Percentiles rank a stretch among this genome's conserved stretches.
phyloP scores from a whole-genome alignment of 1,139 yeast species.

The Hyphopichia pseudoburtonii region DNA sequence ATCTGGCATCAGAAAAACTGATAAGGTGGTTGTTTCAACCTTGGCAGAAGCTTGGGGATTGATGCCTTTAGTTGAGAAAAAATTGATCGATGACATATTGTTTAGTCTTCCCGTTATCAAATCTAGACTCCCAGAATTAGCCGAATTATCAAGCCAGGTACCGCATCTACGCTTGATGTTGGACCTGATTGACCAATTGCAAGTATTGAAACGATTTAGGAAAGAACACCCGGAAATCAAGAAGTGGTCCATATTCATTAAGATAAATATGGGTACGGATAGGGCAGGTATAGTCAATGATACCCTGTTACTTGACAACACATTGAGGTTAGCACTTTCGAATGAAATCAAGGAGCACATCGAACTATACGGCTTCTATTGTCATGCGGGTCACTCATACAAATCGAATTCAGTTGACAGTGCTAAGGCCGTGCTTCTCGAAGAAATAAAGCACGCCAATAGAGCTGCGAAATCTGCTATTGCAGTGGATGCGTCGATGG shows the following conservation, averaged over 20 bases:
- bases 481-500: constrained; percentile 22
- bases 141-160: constrained; percentile 39
- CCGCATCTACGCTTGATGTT: constrained; percentile 56
- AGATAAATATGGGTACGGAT: constrained; percentile 60
- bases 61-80: constrained; percentile 41
- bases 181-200: constrained; percentile 60
- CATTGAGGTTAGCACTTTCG: constrained; percentile 27
- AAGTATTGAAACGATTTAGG: constrained; percentile 40
- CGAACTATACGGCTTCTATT: constrained; percentile 66
- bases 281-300: constrained; percentile 58
- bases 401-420: constrained; percentile 43
- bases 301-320: constrained; percentile 24
- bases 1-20: constrained; percentile 25
- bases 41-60: constrained; percentile 64
- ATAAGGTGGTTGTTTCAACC: constrained; percentile 68
- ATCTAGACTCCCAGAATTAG: constrained; percentile 51
- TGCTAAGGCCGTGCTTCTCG: constrained; percentile 49
- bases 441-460: constrained; percentile 59
- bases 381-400: constrained; percentile 81
- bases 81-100: constrained; percentile 56
- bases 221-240: constrained; percentile 16
- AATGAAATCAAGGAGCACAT: constrained; percentile 25
- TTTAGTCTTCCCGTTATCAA: constrained; percentile 70
- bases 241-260: constrained; percentile 58
- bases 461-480: constrained; percentile 49